Evolutionary conservation across 148 eudicot species (phyloP).

Genomic region (Heliosperma pusillum): DNA sequence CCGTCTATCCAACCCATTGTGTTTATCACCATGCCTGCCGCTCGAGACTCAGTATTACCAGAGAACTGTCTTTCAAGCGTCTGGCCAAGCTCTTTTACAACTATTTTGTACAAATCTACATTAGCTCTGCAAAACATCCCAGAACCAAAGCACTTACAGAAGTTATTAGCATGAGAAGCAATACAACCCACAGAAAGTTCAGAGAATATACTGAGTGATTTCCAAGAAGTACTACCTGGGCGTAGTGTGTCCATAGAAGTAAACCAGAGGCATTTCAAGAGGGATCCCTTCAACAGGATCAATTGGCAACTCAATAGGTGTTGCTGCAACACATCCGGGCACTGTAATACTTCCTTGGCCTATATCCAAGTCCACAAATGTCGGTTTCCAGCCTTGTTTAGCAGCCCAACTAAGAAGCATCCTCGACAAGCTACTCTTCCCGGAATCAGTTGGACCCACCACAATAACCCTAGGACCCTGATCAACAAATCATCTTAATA

Average conservation of each 20-base stretch:
- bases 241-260: conserved; percentile 75
- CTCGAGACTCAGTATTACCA: conserved; percentile 83
- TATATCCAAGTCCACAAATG: conserved; percentile 91
- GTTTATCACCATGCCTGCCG: conserved; percentile 96
- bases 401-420: conserved; percentile 99
- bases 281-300: conserved; percentile 98
- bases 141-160: conserved; percentile 8
- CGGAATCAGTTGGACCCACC: conserved; percentile 96
- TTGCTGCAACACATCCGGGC: conserved; percentile 91
- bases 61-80: conserved; percentile 76
- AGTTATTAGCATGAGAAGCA: not conserved
- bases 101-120: conserved; percentile 74
- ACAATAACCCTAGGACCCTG: conserved; percentile 95
- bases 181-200: not conserved
- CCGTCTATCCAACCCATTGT: conserved; percentile 99
- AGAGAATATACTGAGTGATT: not conserved
- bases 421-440: conserved; percentile 87
- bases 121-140: conserved; percentile 49
- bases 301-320: conserved; percentile 95
- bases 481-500: conserved; percentile 13
- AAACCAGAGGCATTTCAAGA: conserved; percentile 92
- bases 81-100: conserved; percentile 82
- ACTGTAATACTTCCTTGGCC: conserved; percentile 94
- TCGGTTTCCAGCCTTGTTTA: conserved; percentile 98
- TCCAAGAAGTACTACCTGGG: conserved; percentile 50